These are phyloP conservation scores for Trapa bicornis DNA, from an alignment of 345 rosid genomes.

Conservation along the genomic window DNA sequence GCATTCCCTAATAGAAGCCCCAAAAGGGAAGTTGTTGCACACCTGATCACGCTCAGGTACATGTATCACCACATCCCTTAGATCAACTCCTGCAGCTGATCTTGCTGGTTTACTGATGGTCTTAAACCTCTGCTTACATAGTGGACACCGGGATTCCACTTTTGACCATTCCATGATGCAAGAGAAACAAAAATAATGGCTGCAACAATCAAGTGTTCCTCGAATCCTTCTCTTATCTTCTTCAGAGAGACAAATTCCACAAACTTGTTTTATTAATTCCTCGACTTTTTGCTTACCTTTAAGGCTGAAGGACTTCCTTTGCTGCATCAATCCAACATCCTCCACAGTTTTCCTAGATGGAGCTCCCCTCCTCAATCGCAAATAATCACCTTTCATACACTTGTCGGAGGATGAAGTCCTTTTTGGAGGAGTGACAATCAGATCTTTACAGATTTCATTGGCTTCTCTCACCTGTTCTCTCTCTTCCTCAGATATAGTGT, in stretches of 20 bases:
- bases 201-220: constrained; percentile 76
- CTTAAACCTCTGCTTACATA: constrained; percentile 84
- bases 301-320: constrained; percentile 28
- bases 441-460: constrained; percentile 21
- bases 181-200: constrained; percentile 89
- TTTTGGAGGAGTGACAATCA: constrained; percentile 16
- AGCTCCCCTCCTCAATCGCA: constrained; percentile 41
- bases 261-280: constrained; percentile 50
- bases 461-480: constrained; percentile 86
- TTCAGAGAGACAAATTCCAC: constrained; percentile 90
- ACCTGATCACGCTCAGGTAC: constrained; percentile 97
- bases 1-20: neutral
- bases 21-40: constrained; percentile 5
- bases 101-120: constrained; percentile 81
- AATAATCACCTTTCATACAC: constrained; percentile 27
- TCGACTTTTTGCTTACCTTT: constrained; percentile 78
- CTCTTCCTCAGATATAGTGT: constrained; percentile 92
- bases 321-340: constrained; percentile 26
- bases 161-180: constrained; percentile 98
- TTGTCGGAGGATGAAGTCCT: constrained; percentile 38
- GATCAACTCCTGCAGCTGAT: constrained; percentile 59
- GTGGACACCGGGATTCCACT: constrained; percentile 94
- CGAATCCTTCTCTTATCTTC: constrained; percentile 79
- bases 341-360: constrained; percentile 31
- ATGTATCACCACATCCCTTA: constrained; percentile 51